Evolutionary conservation across 2,329 filamentous ascomycete species (phyloP), one percentile per base, ranked within the genome.

Genomic region (Peltaster fructicola): DNA sequence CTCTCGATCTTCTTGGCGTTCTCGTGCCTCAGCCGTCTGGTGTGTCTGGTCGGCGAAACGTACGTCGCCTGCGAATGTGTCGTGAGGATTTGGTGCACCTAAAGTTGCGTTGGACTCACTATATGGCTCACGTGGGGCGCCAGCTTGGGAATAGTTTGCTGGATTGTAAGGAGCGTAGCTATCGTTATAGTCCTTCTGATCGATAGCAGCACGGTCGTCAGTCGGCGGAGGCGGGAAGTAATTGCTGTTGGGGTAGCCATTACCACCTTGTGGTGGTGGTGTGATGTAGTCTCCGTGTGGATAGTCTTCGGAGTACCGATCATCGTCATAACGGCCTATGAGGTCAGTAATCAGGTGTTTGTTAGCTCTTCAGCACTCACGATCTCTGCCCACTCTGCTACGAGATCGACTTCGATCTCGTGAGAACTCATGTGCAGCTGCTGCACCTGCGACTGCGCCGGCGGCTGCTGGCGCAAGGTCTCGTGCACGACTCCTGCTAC

Each of bases 381-480:
- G 2, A 3, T 15, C 13, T 20, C 6, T 14, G 24, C 26, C 20
- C n/a, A 28, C 26, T 24, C 14, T 14, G 16, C 26, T 28, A 10
- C n/a, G 17, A 16, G 55, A 54, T 39, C 61, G 61, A 48, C 63
- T 68, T 24, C 61, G 59, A 36, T 69, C 63, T 31, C 61, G 59
- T 25, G 57, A 55, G 37, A 63, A 57, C 39, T 70, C 63, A 40
- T 68, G 60, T 9, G 65, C 65, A 8, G 40, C 42, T 21, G 63
- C 63, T 33, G 65, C 50, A 13, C 62, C 66, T 24, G 61, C 63
- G 11, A 59, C 64, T 25, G 61, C 64, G 30, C 67, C 67, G 24
- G 65, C 65, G 14, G 65, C 56, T 14, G 63, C 66, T 14, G 62
- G 62, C 30, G 64, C 65, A 14, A 65, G 53, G 30, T 57, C 55